Evolutionary conservation across 1,139 yeast species (phyloP).

Genomic region (Yamadazyma diospyri): DNA sequence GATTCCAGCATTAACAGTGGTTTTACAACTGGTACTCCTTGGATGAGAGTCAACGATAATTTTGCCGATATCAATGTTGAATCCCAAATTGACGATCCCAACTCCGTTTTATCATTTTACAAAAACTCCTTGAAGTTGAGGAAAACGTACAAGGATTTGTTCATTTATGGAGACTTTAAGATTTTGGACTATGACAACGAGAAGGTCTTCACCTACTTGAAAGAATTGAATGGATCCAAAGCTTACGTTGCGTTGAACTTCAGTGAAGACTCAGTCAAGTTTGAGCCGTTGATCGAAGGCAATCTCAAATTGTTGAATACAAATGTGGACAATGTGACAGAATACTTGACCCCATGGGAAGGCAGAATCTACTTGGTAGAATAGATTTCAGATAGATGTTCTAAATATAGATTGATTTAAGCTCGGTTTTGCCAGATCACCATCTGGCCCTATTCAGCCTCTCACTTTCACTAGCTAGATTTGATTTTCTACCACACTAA

Average conservation of each 20-base stretch:
- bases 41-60: constrained; percentile 54
- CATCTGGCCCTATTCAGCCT: too few species aligned
- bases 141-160: constrained; percentile 40
- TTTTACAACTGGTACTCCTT: constrained; percentile 48
- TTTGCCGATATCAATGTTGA: constrained; percentile 48
- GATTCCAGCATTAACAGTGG: constrained; percentile 43
- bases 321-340: constrained; percentile 22
- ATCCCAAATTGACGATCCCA: constrained; percentile 42
- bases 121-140: constrained; percentile 40
- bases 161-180: constrained; percentile 48
- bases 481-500: too few species aligned
- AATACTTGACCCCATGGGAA: constrained; percentile 32
- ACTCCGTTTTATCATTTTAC: constrained; percentile 48
- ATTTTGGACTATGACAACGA: constrained; percentile 28
- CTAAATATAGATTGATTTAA: constrained; percentile 1
- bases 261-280: constrained; percentile 26
- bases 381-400: constrained; percentile 2
- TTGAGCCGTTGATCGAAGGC: constrained; percentile 14
- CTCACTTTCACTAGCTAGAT: too few species aligned
- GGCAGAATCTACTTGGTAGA: constrained; percentile 29
- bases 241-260: constrained; percentile 48
- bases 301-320: constrained; percentile 25
- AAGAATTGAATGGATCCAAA: constrained; percentile 13
- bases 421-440: too few species aligned
- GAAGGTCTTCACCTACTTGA: constrained; percentile 11